These are phyloP conservation scores for Puccinia brachypodii DNA, from an alignment of 1,284 basidiomycete genomes.

Conservation along the genomic window DNA sequence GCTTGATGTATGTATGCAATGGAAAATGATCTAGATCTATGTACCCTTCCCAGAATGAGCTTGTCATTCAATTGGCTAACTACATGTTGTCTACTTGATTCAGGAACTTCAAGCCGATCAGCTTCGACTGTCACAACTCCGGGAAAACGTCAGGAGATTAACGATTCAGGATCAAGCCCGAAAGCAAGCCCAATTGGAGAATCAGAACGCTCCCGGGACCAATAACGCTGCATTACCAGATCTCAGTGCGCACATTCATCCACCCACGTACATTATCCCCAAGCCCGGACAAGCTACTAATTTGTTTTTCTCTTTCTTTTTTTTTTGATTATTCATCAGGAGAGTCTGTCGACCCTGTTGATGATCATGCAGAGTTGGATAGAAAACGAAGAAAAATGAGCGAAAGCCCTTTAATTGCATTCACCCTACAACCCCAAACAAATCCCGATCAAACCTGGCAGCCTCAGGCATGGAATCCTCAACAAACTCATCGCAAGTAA, in stretches of 20 bases:
- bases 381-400: slow-evolving; percentile 11
- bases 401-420: slow-evolving; percentile 4
- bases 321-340: neutral
- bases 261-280: neutral
- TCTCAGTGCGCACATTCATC: neutral
- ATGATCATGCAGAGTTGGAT: neutral
- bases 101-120: slow-evolving; percentile 35
- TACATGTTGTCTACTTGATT: neutral
- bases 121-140: neutral
- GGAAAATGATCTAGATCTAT: neutral
- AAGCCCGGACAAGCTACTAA: neutral
- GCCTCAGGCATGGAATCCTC: slow-evolving; percentile 22
- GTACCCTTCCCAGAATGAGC: neutral
- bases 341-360: slow-evolving; percentile 1
- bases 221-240: neutral
- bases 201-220: neutral
- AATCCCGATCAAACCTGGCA: slow-evolving; percentile 29
- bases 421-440: slow-evolving; percentile 18
- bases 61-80: neutral
- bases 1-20: slow-evolving; percentile 1
- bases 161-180: neutral
- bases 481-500: neutral
- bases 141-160: slow-evolving; percentile 17
- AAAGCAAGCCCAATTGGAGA: neutral
- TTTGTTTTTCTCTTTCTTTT: neutral